Evolutionary conservation across 108 stramenopile genomes (phyloP).

Genomic region (Tribonema minus): DNA sequence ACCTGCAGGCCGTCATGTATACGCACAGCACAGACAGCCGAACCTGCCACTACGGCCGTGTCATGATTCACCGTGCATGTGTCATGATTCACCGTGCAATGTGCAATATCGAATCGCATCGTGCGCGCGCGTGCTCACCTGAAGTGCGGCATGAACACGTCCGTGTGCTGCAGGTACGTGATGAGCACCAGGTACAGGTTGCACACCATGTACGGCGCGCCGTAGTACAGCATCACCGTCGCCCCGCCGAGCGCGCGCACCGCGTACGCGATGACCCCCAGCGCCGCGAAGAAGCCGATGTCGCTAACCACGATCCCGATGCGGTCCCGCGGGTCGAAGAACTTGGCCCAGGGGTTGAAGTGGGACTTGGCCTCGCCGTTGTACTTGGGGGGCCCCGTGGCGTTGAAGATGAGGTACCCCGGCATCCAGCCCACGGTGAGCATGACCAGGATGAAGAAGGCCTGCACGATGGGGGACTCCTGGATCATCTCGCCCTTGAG

Average conservation of each 20-base stretch:
- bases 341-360: slow-evolving; percentile 53
- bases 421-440: slow-evolving; percentile 60
- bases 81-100: too few relatives aligned
- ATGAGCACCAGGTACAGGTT: slow-evolving; percentile 93
- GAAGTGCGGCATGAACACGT: slow-evolving; percentile 94
- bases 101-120: too few relatives aligned
- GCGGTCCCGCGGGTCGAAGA: slow-evolving; percentile 49
- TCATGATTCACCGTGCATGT: too few relatives aligned
- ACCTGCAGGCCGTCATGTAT: too few relatives aligned
- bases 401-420: slow-evolving; percentile 56
- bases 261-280: slow-evolving; percentile 62
- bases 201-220: slow-evolving; percentile 79
- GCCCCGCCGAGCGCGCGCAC: slow-evolving; percentile 54
- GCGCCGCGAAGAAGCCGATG: slow-evolving; percentile 61
- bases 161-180: slow-evolving; percentile 99
- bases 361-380: slow-evolving; percentile 47
- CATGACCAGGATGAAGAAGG: slow-evolving; percentile 74
- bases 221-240: slow-evolving; percentile 83
- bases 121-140: too few relatives aligned
- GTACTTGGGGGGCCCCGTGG: slow-evolving; percentile 59
- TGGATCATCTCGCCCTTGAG: slow-evolving; percentile 68
- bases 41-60: too few relatives aligned
- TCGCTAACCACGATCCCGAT: slow-evolving; percentile 74
- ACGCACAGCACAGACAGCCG: too few relatives aligned
- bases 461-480: slow-evolving; percentile 68